Percentiles rank a stretch among this genome's conserved stretches.
Evolutionary conservation across 768 basidiomycete genomes (phyloP).

Genomic region (Trametes cingulata): DNA sequence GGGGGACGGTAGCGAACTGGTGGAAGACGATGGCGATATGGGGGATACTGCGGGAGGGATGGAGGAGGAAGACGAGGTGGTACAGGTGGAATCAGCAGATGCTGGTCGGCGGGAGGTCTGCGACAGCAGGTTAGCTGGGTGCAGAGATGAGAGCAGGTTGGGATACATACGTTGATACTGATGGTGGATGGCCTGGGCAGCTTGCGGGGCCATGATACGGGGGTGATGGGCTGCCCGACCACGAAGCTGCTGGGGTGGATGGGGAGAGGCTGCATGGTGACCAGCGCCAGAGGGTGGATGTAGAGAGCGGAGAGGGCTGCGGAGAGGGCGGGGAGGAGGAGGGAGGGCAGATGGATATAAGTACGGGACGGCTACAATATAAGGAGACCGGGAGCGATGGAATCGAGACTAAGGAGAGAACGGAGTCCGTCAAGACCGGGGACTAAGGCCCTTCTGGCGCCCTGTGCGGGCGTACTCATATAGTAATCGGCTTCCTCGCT

Average conservation of each 20-base stretch:
- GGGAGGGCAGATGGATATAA: conserved; percentile 6
- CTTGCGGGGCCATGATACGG: conserved; percentile 23
- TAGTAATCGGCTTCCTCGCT: conserved; percentile 9
- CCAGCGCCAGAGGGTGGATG: neutral
- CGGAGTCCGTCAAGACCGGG: conserved; percentile 20
- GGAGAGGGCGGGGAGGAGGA: neutral
- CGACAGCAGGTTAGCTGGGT: neutral
- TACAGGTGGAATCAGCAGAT: conserved; percentile 23
- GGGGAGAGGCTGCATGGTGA: conserved; percentile 16
- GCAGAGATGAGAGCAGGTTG: neutral
- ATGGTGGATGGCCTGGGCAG: conserved; percentile 16
- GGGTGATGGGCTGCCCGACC: conserved; percentile 19
- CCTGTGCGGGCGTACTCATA: conserved; percentile 10
- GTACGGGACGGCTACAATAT: conserved; percentile 9
- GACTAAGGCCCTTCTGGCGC: conserved; percentile 10
- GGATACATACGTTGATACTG: conserved; percentile 14
- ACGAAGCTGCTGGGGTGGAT: conserved; percentile 22
- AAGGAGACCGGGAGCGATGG: conserved; percentile 12
- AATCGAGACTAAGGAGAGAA: conserved; percentile 6
- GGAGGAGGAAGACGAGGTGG: conserved; percentile 15
- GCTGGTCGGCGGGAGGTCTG: conserved; percentile 19
- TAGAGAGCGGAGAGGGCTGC: neutral
- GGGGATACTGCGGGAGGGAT: conserved; percentile 10
- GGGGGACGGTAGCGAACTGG: conserved; percentile 12
- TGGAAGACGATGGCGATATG: conserved; percentile 16